Percentiles rank a stretch among this genome's conserved stretches.
Evolutionary conservation across 257 asterid species (phyloP).

Genomic region (Nicotiana otophora): DNA sequence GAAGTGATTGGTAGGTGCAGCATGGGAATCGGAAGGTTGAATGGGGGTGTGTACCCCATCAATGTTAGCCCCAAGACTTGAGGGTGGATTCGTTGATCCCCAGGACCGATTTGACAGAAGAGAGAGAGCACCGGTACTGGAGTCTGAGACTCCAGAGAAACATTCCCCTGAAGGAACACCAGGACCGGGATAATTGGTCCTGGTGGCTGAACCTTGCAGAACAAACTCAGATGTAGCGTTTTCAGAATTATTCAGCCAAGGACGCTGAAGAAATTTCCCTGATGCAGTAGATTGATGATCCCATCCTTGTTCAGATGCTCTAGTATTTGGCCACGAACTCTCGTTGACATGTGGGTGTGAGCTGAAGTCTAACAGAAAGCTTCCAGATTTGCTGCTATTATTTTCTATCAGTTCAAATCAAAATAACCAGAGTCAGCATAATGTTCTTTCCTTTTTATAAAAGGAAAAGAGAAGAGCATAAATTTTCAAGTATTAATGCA

Average conservation of each 20-base stretch:
- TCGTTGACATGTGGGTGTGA: constrained; percentile 33
- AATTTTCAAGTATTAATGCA: not conserved
- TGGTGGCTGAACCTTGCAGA: constrained; percentile 34
- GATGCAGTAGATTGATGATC: constrained; percentile 30
- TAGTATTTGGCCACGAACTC: constrained; percentile 38
- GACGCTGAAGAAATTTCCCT: constrained; percentile 38
- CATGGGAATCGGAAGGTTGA: constrained; percentile 41
- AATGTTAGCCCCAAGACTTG: constrained; percentile 40
- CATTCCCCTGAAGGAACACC: constrained; percentile 46
- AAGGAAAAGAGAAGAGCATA: not conserved
- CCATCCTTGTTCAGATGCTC: constrained; percentile 31
- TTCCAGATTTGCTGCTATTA: constrained; percentile 40
- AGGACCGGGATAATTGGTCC: constrained; percentile 29
- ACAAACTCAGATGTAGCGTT: constrained; percentile 37
- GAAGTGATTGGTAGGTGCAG: constrained; percentile 35
- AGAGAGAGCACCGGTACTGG: constrained; percentile 81
- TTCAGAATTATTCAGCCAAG: constrained; percentile 55
- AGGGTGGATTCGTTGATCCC: constrained; percentile 51
- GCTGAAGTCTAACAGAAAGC: constrained; percentile 73
- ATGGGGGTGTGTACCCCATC: constrained; percentile 25
- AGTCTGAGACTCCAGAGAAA: constrained; percentile 43
- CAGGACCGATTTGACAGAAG: constrained; percentile 97
- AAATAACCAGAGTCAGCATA: not conserved
- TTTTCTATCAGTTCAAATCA: constrained; percentile 38
- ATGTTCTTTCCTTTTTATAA: not conserved